phyloP scores from a whole-genome alignment of 1,284 basidiomycete genomes.

The Melampsora americana region DNA sequence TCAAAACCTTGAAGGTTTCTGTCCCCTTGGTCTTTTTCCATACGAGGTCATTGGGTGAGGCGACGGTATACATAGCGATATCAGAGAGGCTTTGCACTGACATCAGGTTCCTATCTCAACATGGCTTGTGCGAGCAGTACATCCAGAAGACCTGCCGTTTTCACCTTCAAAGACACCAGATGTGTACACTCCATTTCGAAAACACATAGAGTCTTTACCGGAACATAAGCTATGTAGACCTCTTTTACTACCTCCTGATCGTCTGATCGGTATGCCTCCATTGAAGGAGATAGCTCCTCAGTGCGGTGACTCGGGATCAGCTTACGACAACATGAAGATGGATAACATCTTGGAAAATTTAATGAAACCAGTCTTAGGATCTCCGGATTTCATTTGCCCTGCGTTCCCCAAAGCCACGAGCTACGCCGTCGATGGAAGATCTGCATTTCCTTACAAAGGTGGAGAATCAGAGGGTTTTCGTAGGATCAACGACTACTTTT shows the following conservation, averaged over 20 bases:
- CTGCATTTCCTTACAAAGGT: constrained; percentile 58
- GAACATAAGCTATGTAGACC: constrained; percentile 53
- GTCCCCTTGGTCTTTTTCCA: constrained; percentile 31
- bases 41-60: constrained; percentile 31
- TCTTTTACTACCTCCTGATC: constrained; percentile 49
- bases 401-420: constrained; percentile 14
- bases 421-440: constrained; percentile 46
- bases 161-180: constrained; percentile 56
- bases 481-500: constrained; percentile 57
- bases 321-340: constrained; percentile 45
- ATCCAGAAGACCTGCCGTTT: constrained; percentile 58
- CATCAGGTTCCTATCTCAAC: neutral
- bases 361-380: constrained; percentile 50
- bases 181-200: constrained; percentile 59
- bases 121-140: constrained; percentile 50
- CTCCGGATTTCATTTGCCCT: constrained; percentile 50
- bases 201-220: constrained; percentile 57
- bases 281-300: constrained; percentile 47
- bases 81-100: too few relatives aligned
- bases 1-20: constrained; percentile 1
- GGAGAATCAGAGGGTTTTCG: constrained; percentile 56
- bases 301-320: constrained; percentile 20
- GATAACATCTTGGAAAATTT: constrained; percentile 49
- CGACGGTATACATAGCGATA: neutral
- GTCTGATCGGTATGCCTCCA: constrained; percentile 45